Percentiles rank a stretch among this genome's conserved stretches.
These are phyloP conservation scores for Dactylellina leptospora DNA, from an alignment of 2,329 filamentous ascomycete species.

Conservation along the genomic window DNA sequence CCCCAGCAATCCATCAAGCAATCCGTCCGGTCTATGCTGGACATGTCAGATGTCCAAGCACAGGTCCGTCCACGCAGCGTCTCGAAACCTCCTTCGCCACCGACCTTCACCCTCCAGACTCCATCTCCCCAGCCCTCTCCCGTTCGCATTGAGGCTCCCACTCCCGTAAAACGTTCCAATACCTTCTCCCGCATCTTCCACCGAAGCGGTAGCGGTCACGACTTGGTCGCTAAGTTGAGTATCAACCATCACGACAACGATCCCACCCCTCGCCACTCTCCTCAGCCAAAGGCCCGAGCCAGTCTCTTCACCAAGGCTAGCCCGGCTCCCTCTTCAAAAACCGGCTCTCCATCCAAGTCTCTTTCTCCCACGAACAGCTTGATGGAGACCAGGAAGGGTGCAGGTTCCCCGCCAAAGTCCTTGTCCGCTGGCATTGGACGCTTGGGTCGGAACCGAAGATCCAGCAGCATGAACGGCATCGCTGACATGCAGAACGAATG, in stretches of 20 bases:
- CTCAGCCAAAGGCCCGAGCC: constrained; percentile 53
- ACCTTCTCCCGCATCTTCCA: constrained; percentile 58
- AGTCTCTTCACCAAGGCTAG: constrained; percentile 61
- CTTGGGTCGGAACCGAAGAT: constrained; percentile 60
- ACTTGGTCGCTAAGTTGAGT: constrained; percentile 28
- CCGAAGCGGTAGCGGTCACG: constrained; percentile 44
- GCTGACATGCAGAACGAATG: constrained; percentile 58
- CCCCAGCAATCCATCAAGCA: constrained; percentile 23
- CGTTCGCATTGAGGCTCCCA: constrained; percentile 29
- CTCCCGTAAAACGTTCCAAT: constrained; percentile 60
- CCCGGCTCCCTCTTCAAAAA: constrained; percentile 27
- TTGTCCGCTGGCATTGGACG: constrained; percentile 54
- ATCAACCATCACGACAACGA: constrained; percentile 62
- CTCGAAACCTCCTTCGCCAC: constrained; percentile 40
- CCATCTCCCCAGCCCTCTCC: constrained; percentile 30
- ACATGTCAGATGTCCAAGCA: constrained; percentile 55
- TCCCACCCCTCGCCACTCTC: constrained; percentile 57
- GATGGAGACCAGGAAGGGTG: constrained; percentile 58
- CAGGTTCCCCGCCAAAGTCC: constrained; percentile 48
- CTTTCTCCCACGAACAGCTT: constrained; percentile 65
- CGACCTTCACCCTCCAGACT: constrained; percentile 24
- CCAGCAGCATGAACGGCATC: constrained; percentile 65
- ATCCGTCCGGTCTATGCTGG: constrained; percentile 44
- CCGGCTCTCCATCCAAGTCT: constrained; percentile 64
- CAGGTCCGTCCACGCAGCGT: constrained; percentile 34